Evolutionary conservation across 1,284 basidiomycete species (phyloP).

Genomic region (Apiotrichum sp.): DNA sequence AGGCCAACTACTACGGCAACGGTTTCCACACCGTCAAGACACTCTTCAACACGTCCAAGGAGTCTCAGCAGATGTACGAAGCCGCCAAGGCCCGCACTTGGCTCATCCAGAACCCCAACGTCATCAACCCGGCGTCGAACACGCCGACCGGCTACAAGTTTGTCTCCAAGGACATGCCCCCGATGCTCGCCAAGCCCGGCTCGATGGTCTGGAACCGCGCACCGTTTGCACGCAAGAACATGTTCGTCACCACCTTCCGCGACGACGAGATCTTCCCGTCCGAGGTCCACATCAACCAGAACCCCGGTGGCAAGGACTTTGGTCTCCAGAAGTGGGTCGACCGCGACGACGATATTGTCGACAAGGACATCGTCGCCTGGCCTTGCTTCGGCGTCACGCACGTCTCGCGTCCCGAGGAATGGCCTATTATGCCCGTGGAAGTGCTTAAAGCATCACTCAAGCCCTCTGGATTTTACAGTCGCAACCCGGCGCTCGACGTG

Average conservation of each 20-base stretch:
- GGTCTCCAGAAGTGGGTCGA: slow-evolving; percentile 39
- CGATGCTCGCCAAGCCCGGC: slow-evolving; percentile 62
- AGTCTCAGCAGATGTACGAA: slow-evolving; percentile 62
- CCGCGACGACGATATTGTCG: slow-evolving; percentile 50
- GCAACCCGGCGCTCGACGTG: slow-evolving; percentile 35
- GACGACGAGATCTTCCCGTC: slow-evolving; percentile 47
- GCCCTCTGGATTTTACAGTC: slow-evolving; percentile 67
- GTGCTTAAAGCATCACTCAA: slow-evolving; percentile 67
- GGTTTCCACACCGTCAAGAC: slow-evolving; percentile 66
- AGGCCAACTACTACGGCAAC: slow-evolving; percentile 73
- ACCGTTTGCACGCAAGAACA: slow-evolving; percentile 62
- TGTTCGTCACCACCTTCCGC: slow-evolving; percentile 34
- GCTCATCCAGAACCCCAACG: slow-evolving; percentile 37
- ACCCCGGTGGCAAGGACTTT: slow-evolving; percentile 30
- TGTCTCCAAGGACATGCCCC: slow-evolving; percentile 48
- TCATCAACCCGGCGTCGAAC: slow-evolving; percentile 41
- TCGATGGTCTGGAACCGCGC: slow-evolving; percentile 73
- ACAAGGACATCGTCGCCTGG: slow-evolving; percentile 68
- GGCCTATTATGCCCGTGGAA: slow-evolving; percentile 76
- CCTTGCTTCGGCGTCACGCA: slow-evolving; percentile 35
- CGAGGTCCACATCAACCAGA: slow-evolving; percentile 42
- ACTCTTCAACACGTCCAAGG: slow-evolving; percentile 54
- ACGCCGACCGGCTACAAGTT: slow-evolving; percentile 55
- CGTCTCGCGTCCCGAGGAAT: slow-evolving; percentile 32
- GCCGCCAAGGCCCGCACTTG: slow-evolving; percentile 37